Evolutionary conservation across 2,329 filamentous ascomycete genomes (phyloP).

Genomic region (Aspergillus ibericus): DNA sequence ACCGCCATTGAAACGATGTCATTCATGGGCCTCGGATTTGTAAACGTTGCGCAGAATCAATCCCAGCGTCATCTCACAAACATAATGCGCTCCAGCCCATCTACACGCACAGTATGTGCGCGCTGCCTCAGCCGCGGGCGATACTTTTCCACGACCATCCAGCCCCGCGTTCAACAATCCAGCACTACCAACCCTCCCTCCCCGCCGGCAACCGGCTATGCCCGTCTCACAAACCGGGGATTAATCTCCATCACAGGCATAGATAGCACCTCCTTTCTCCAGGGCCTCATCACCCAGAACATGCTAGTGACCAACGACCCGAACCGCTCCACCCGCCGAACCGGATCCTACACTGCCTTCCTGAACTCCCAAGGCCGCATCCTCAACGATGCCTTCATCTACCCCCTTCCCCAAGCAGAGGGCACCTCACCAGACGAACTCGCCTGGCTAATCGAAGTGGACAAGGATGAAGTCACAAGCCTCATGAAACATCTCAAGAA

Average conservation of each 20-base stretch:
- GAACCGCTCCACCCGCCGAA: conserved; percentile 35
- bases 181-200: conserved; percentile 28
- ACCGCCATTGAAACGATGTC: conserved; percentile 28
- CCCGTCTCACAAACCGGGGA: conserved; percentile 66
- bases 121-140: conserved; percentile 29
- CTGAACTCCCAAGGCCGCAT: conserved; percentile 82
- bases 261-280: conserved; percentile 80
- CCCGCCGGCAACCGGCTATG: conserved; percentile 48
- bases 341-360: conserved; percentile 77
- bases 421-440: conserved; percentile 26
- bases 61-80: conserved; percentile 9
- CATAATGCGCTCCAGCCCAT: conserved; percentile 35
- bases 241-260: conserved; percentile 76
- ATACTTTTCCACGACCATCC: conserved; percentile 32
- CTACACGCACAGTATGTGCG: conserved; percentile 28
- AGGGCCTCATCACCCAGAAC: conserved; percentile 80
- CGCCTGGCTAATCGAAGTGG: conserved; percentile 78
- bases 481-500: conserved; percentile 74
- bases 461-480: conserved; percentile 62
- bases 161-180: conserved; percentile 17
- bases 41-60: conserved; percentile 20
- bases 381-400: conserved; percentile 87
- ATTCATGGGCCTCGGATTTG: conserved; percentile 24
- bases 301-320: conserved; percentile 52
- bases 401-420: conserved; percentile 55